phyloP scores from a whole-genome alignment of 1,139 yeast genomes.

The Pichia sp. region DNA sequence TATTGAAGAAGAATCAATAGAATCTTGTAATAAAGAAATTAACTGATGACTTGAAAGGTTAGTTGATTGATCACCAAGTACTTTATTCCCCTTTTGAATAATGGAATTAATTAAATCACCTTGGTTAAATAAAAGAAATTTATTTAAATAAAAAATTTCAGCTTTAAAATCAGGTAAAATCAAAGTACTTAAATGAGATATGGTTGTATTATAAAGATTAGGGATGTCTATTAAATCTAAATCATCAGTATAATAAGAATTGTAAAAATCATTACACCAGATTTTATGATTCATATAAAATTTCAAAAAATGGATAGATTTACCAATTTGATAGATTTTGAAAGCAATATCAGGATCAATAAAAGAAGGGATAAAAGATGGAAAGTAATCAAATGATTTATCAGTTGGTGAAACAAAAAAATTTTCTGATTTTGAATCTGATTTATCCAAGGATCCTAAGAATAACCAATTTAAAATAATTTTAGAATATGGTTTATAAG shows the following conservation, averaged over 20 bases:
- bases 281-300: constrained; percentile 55
- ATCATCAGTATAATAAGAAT: constrained; percentile 22
- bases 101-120: constrained; percentile 74
- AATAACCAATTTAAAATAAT: constrained; percentile 6
- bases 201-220: constrained; percentile 30
- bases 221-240: constrained; percentile 33
- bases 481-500: constrained; percentile 3
- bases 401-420: constrained; percentile 2
- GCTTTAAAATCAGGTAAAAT: constrained; percentile 2
- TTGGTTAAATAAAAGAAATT: constrained; percentile 61
- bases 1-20: constrained; percentile 61
- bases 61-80: constrained; percentile 57
- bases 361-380: constrained; percentile 48
- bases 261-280: constrained; percentile 46
- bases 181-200: constrained; percentile 3
- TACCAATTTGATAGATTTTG: constrained; percentile 66
- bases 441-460: background rate
- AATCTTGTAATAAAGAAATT: constrained; percentile 57
- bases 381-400: background rate
- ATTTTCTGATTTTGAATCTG: background rate
- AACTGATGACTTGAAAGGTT: constrained; percentile 61
- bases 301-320: constrained; percentile 63
- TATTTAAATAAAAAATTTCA: constrained; percentile 38
- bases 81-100: constrained; percentile 47
- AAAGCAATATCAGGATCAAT: constrained; percentile 43